Evolutionary conservation across 2,329 filamentous ascomycete species (phyloP).

Genomic region (Diplodia sapinea): DNA sequence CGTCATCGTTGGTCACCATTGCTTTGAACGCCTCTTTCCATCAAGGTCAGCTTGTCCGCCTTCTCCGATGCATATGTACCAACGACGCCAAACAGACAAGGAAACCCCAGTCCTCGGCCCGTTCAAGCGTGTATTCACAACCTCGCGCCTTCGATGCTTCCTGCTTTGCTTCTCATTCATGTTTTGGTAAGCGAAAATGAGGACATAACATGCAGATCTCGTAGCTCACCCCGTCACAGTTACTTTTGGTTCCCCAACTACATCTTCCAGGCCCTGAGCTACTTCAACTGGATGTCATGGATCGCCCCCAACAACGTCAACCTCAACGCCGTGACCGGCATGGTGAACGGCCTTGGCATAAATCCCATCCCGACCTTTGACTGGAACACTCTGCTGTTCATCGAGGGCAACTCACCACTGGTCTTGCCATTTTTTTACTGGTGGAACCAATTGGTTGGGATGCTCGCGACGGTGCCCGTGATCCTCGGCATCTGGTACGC

Average conservation of each 20-base stretch:
- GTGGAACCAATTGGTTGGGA: constrained; percentile 42
- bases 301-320: constrained; percentile 70
- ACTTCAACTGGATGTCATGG: constrained; percentile 72
- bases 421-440: constrained; percentile 40
- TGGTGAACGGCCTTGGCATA: constrained; percentile 68
- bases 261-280: constrained; percentile 70
- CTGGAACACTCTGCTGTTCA: constrained; percentile 60
- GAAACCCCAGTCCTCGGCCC: constrained; percentile 49
- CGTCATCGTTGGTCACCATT: constrained; percentile 32
- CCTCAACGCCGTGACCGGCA: constrained; percentile 76
- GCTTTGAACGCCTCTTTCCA: constrained; percentile 48
- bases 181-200: constrained; percentile 39
- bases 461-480: constrained; percentile 42
- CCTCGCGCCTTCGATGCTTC: constrained; percentile 71
- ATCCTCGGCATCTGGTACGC: constrained; percentile 43
- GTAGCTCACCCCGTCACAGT: no score
- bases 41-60: constrained; percentile 76
- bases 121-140: constrained; percentile 65
- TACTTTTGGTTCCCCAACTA: constrained; percentile 60
- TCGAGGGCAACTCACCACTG: constrained; percentile 42
- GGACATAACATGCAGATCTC: no score
- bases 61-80: not conserved
- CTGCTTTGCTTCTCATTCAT: constrained; percentile 60
- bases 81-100: constrained; percentile 66
- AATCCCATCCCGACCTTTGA: constrained; percentile 74